These are phyloP conservation scores for Ailanthus altissimus DNA, from an alignment of 345 rosid species.

Conservation along the genomic window DNA sequence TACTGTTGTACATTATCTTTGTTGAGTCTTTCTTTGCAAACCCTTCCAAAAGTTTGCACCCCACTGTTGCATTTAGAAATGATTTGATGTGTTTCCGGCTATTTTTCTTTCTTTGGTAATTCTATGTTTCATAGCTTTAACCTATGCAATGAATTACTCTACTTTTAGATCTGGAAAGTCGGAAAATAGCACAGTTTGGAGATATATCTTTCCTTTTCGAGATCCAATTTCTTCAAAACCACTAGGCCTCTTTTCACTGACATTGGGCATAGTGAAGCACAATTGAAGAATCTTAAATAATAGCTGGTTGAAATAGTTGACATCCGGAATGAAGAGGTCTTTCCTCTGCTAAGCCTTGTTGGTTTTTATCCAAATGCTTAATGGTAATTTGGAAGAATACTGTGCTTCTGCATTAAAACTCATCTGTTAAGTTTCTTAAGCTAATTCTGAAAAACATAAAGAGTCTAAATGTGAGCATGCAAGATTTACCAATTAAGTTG, in stretches of 20 bases:
- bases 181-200: too few relatives aligned
- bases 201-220: not conserved
- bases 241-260: not conserved
- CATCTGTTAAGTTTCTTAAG: slow-evolving; percentile 3
- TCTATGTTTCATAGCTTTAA: not conserved
- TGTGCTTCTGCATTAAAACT: not conserved
- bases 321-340: not conserved
- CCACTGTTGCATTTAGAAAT: not conserved
- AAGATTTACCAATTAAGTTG: not conserved
- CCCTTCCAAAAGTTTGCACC: not conserved
- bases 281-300: not conserved
- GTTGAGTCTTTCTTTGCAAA: not conserved
- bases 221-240: not conserved
- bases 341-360: not conserved
- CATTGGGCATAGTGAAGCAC: not conserved
- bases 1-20: not conserved
- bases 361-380: not conserved
- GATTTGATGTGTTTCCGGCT: not conserved
- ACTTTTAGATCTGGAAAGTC: not conserved
- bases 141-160: not conserved
- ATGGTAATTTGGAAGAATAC: not conserved
- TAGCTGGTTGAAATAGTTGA: not conserved
- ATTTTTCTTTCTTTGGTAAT: not conserved
- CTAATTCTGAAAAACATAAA: too few relatives aligned
- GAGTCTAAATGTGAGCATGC: not conserved